phyloP scores from a whole-genome alignment of 345 rosid genomes.

The Citrus medica region DNA sequence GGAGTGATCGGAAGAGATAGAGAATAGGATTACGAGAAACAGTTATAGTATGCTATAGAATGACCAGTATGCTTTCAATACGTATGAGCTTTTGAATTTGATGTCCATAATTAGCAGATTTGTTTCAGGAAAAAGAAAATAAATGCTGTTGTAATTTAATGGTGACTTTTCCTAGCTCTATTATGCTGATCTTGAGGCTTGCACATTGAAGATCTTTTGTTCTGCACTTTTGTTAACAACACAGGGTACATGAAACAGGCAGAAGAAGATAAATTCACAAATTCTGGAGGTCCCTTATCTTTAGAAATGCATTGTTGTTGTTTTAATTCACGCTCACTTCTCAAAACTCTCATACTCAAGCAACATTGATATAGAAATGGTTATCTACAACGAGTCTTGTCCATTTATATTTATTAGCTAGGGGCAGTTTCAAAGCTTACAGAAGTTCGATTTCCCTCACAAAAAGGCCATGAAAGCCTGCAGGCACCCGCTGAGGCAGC shows the following conservation, averaged over 20 bases:
- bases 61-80: background rate
- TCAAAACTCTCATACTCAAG: too few species aligned
- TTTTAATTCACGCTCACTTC: background rate
- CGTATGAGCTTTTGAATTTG: too few species aligned
- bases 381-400: too few species aligned
- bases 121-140: background rate
- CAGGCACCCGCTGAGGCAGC: conserved; percentile 53
- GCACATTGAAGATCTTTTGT: background rate
- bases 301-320: background rate
- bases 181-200: background rate
- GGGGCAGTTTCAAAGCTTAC: background rate
- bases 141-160: background rate
- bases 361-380: too few species aligned
- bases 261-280: background rate
- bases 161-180: background rate
- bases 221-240: background rate
- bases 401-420: too few species aligned
- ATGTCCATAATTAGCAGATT: too few species aligned
- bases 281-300: background rate
- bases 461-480: conserved; percentile 55
- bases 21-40: background rate
- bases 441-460: background rate
- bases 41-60: background rate
- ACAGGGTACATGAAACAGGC: background rate
- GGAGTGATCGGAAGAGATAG: background rate